Base-by-base conservation (phyloP, 768 basidiomycete species). In the Infundibulicybe gibba region DNA sequence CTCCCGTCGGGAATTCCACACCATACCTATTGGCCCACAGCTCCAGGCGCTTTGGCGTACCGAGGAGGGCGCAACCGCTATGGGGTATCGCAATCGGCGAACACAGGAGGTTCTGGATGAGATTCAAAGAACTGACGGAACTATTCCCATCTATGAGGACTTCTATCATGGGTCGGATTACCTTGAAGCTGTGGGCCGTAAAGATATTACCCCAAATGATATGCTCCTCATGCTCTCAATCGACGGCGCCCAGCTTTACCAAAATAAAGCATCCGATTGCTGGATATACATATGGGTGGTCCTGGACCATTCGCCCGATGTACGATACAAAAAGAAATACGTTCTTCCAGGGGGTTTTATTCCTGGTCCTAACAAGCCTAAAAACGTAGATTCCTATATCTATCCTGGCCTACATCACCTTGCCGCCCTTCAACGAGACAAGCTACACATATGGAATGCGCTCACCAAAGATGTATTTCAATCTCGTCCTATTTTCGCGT, bases 271-370 rank as follows among this genome's bases (percentile, higher is more conserved):
- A n/a, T 69, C 66, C 3, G 61, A 68, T 42, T 59, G 53, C 32
- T 65, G 63, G 65, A 62, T 67, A 0, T 54, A 44, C 34, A 61
- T 69, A n/a, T 70, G 66, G 63, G 44, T 65, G 3, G 45, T 68
- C 12, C 21, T 61, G 6, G 52, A 68, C 42, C 54, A 55, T 31
- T 41, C 51, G 13, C 65, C 66, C 10, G 48, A 54, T 13, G n/a
- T 44, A 15, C 49, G 53, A 11, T 64, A 61, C 52, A 62, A 58
- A 41, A 61, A 60, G 34, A 44, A 40, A 10, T n/a, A 40, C 30
- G 41, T 49, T 21, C 30, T 49, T 17, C 43, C 40, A 8, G 49
- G 49, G 10, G 38, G 32, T 9, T 42, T 48, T 14, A 47, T 54
- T 35, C 43, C 43, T 16, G 66, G 60, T 4, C 67, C 67, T 0